These are phyloP conservation scores for Suillus paluster DNA, from an alignment of 768 basidiomycete genomes.

Conservation along the genomic window DNA sequence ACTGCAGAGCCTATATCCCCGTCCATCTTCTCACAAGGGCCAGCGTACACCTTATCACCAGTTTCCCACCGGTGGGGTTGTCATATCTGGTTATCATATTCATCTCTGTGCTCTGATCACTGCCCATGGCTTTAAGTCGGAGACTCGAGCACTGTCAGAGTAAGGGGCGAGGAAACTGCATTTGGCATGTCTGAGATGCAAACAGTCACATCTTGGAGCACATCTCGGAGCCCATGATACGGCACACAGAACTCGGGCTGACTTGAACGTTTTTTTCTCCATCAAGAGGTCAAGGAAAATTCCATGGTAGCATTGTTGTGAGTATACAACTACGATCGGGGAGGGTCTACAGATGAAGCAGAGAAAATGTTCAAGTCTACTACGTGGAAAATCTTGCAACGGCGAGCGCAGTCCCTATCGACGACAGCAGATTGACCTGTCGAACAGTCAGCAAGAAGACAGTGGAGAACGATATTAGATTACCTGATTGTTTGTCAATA, in stretches of 20 bases:
- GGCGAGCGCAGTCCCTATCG: conserved; percentile 40
- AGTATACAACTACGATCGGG: background rate
- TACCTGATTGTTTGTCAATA: conserved; percentile 88
- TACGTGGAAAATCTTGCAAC: conserved; percentile 35
- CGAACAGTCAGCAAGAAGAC: background rate
- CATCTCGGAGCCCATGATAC: background rate
- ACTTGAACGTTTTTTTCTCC: background rate
- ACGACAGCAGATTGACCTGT: conserved; percentile 52
- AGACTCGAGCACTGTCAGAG: too few species aligned
- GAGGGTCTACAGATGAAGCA: background rate
- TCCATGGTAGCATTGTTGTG: background rate
- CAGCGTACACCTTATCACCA: background rate
- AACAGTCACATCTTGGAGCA: background rate
- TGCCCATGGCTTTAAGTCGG: too few species aligned
- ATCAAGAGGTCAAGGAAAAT: background rate
- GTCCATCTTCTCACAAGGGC: background rate
- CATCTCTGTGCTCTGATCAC: too few species aligned
- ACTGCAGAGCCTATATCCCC: too few species aligned
- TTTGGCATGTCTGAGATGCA: background rate
- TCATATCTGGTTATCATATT: background rate
- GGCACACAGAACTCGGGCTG: background rate
- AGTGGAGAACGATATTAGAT: background rate
- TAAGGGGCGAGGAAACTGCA: background rate
- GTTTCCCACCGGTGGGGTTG: background rate
- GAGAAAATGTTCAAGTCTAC: background rate